phyloP scores from a whole-genome alignment of 768 basidiomycete genomes.

The Leccinum barrowsii region DNA sequence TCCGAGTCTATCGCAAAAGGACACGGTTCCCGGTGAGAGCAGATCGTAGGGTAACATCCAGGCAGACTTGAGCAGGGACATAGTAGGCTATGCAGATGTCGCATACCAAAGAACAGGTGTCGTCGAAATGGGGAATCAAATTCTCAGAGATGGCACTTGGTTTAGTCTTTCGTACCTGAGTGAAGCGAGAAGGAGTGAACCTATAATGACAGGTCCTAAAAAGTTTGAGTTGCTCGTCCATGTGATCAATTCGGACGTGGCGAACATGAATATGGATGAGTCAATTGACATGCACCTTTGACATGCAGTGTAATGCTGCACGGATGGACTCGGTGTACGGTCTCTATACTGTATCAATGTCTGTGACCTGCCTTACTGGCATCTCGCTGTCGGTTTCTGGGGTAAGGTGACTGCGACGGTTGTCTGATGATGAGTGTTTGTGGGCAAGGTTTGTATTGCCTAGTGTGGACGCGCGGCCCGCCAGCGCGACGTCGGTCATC shows the following conservation, averaged over 20 bases:
- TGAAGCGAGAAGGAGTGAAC: background rate
- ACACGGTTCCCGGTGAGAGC: background rate
- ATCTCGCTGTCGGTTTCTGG: background rate
- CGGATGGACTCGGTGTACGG: background rate
- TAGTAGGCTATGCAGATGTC: background rate
- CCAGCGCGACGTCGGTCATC: background rate
- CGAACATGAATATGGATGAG: background rate
- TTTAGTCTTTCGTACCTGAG: background rate
- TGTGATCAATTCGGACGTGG: background rate
- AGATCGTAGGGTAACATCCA: background rate
- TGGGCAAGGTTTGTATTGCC: background rate
- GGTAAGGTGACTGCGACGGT: background rate
- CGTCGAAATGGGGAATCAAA: background rate
- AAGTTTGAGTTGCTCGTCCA: background rate
- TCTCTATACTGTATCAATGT: background rate
- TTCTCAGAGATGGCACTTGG: background rate
- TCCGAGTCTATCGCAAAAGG: background rate
- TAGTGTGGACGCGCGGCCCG: background rate
- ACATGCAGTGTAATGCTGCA: background rate
- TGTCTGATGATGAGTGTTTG: background rate
- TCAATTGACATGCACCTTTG: background rate
- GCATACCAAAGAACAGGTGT: background rate
- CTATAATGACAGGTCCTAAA: background rate
- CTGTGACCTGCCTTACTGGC: background rate
- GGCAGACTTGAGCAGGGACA: background rate